Evolutionary conservation across 2,329 filamentous ascomycete species (phyloP), one percentile per base, ranked within the genome.

Genomic region (Penicillium verrucosum): DNA sequence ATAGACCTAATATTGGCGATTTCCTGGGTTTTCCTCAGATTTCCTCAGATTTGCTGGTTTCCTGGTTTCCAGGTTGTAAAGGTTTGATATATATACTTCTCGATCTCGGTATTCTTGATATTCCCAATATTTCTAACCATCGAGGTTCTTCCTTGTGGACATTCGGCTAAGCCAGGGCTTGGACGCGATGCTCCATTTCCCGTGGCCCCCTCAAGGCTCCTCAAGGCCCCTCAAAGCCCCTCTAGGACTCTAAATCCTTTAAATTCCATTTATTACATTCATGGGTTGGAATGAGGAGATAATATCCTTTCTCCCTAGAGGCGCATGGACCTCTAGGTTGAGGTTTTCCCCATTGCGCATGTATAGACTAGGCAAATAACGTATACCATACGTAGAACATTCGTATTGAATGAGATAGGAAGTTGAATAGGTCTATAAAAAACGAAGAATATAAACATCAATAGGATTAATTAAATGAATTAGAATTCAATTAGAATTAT

Each of bases 141-240:
- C 7, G 18, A 34, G 8, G 16, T n/a, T n/a, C 25, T 21, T 18
- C 10, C 32, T 32, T 43, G 37, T 51, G 37, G 38, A 53, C 7
- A 18, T 54, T 54, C 51, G 51, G 44, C 12, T 54, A 54, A 50
- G 44, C 51, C 51, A 54, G 51, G 51, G 51, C 44, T 48, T 54
- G 51, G 51, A 49, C 51, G 21, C 44, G 36, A 48, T 49, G 23
- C 51, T 46, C 51, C 45, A 46, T 46, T 32, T 36, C 50, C 25
- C 41, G 32, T 30, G 38, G 29, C 46, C 45, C 45, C 23, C 14
- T 6, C 23, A 3, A 23, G 9, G 9, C 49, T 21, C 21, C 51
- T 48, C 41, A 27, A 47, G 32, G 29, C 29, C 14, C 18, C 18
- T 53, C 32, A 34, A 34, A 14, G 14, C 14, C 32, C 30, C 30